Evolutionary conservation across 768 basidiomycete genomes (phyloP).

Genomic region (Lactarius quietus): DNA sequence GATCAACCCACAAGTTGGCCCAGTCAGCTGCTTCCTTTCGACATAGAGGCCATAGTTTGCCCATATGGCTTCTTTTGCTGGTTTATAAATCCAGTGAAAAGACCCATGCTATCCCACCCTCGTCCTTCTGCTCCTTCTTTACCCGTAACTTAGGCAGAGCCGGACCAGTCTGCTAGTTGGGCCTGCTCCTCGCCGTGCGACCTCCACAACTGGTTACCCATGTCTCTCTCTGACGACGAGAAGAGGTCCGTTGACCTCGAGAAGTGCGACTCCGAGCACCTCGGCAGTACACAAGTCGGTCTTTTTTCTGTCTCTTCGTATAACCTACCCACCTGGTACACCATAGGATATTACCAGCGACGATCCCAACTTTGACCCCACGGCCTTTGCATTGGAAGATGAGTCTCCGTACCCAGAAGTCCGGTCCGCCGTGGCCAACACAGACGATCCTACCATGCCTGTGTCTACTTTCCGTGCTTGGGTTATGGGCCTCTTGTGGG

Average conservation of each 20-base stretch:
- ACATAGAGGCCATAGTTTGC: background rate
- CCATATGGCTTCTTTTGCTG: background rate
- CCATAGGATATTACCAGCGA: constrained; percentile 26
- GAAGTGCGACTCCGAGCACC: constrained; percentile 9
- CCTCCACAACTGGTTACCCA: constrained; percentile 15
- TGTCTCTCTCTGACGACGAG: constrained; percentile 26
- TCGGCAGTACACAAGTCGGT: background rate
- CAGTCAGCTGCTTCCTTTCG: background rate
- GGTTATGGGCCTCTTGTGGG: constrained; percentile 42
- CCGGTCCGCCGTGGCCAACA: constrained; percentile 47
- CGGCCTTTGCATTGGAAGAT: constrained; percentile 35
- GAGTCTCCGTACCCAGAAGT: constrained; percentile 56
- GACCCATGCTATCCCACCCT: background rate
- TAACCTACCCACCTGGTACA: background rate
- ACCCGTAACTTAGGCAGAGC: background rate
- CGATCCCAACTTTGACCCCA: constrained; percentile 37
- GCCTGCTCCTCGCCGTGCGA: background rate
- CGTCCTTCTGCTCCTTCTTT: background rate
- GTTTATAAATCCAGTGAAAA: background rate
- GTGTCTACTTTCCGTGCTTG: constrained; percentile 37
- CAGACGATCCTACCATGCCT: constrained; percentile 44
- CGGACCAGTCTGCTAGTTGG: constrained; percentile 8
- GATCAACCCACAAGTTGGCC: background rate
- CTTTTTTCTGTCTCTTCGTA: background rate
- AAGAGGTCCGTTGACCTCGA: constrained; percentile 26